phyloP scores from a whole-genome alignment of 495 filamentous ascomycete genomes.

The Delitschia confertaspora region DNA sequence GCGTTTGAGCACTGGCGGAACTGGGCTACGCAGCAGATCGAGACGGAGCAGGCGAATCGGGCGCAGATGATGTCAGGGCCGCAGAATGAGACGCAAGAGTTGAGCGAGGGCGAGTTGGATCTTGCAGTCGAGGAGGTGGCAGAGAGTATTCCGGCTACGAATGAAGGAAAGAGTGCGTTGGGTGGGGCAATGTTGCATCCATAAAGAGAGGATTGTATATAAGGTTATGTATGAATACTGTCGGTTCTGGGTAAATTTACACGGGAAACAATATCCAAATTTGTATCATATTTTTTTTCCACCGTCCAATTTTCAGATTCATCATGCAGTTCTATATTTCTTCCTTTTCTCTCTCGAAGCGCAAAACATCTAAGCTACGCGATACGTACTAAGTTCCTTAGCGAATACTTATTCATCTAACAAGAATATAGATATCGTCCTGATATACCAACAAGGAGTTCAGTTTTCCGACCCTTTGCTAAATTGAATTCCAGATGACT shows the following conservation, averaged over 20 bases:
- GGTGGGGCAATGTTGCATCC: neutral
- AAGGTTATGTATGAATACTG: constrained; percentile 1
- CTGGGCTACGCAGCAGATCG: constrained; percentile 58
- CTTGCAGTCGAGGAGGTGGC: constrained; percentile 15
- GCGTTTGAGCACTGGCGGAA: constrained; percentile 70
- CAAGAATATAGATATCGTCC: too few relatives aligned
- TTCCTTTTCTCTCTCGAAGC: too few relatives aligned
- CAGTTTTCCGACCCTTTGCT: too few relatives aligned
- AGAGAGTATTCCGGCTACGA: constrained; percentile 15
- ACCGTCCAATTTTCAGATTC: too few relatives aligned
- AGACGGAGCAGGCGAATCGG: constrained; percentile 34
- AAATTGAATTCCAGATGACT: too few relatives aligned
- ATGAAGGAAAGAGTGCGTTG: constrained; percentile 9
- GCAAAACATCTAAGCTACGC: too few relatives aligned
- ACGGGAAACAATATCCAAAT: too few relatives aligned
- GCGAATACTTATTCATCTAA: too few relatives aligned
- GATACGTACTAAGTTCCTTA: too few relatives aligned
- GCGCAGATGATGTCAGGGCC: constrained; percentile 25
- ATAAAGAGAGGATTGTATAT: neutral
- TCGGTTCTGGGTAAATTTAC: neutral
- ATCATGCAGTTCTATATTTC: too few relatives aligned
- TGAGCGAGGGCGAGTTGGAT: neutral
- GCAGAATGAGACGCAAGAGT: constrained; percentile 7
- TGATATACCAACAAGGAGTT: too few relatives aligned
- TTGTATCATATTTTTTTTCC: too few relatives aligned